Evolutionary conservation across 2,329 filamentous ascomycete species (phyloP).

Genomic region (Paraconiothyrium brasiliense): DNA sequence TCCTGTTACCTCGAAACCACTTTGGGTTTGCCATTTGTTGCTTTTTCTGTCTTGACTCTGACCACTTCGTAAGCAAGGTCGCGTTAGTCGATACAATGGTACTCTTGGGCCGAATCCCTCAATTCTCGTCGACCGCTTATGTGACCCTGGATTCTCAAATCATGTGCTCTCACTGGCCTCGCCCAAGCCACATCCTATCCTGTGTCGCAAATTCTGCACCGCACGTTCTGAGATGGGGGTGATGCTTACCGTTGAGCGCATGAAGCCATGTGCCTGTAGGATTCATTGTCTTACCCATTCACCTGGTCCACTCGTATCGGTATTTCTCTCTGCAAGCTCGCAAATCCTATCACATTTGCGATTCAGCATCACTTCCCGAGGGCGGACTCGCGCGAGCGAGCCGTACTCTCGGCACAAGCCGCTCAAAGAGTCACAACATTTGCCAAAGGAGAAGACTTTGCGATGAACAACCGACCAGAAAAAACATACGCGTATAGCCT

Average conservation of each 20-base stretch:
- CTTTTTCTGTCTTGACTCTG: not conserved
- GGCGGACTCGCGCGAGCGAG: not conserved
- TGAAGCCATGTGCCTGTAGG: not conserved
- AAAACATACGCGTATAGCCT: not conserved
- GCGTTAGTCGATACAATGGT: not conserved
- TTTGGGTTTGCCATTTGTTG: not conserved
- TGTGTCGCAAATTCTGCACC: not conserved
- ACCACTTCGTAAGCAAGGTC: no score
- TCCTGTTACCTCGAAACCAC: not conserved
- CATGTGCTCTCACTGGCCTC: not conserved
- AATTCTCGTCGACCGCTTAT: not conserved
- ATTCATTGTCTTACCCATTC: not conserved
- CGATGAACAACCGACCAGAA: not conserved
- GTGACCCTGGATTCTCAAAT: not conserved
- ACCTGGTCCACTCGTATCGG: constrained; percentile 3
- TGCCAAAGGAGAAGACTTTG: not conserved
- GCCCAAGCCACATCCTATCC: not conserved
- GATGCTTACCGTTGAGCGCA: not conserved
- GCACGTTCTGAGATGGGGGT: not conserved
- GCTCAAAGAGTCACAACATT: not conserved
- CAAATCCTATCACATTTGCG: constrained; percentile 4
- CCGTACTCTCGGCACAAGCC: no score
- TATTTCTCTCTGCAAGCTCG: constrained; percentile 14
- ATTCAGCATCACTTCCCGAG: not conserved
- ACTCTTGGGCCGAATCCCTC: not conserved